Percentiles rank a stretch among this genome's conserved stretches.
Conservation (phyloP, 768 basidiomycete genomes). For the Coprinellus micaceus region DNA sequence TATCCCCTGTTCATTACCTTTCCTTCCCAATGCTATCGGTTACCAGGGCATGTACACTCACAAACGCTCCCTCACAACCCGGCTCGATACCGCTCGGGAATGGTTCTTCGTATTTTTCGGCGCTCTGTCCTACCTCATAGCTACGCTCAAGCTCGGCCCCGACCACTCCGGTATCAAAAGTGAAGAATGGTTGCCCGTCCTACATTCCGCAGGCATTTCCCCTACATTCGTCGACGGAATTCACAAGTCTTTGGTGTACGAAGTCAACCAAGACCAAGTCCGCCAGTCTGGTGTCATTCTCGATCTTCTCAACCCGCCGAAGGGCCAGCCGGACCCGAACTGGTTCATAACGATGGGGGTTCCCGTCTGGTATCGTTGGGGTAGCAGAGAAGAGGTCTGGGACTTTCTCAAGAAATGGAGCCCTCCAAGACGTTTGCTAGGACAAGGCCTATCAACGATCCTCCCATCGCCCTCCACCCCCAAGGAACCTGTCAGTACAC, state of each 20-base stretch:
- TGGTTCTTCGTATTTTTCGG: not conserved
- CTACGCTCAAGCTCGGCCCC: not conserved
- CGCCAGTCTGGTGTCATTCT: not conserved
- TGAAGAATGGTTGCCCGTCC: not conserved
- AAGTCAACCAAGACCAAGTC: not conserved
- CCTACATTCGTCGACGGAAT: not conserved
- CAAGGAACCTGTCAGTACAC: too few species aligned
- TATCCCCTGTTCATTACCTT: not conserved
- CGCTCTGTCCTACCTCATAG: not conserved
- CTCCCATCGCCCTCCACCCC: too few species aligned
- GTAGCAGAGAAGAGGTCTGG: not conserved
- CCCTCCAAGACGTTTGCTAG: too few species aligned
- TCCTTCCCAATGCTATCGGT: not conserved
- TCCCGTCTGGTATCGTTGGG: not conserved
- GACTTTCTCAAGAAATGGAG: too few species aligned
- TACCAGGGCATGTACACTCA: not conserved
- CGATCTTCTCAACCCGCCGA: not conserved
- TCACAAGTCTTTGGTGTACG: not conserved
- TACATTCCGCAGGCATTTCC: not conserved
- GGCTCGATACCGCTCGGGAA: not conserved
- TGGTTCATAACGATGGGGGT: not conserved
- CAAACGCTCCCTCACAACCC: too few species aligned
- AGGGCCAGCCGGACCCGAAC: not conserved
- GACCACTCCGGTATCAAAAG: not conserved
- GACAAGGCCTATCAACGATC: too few species aligned